phyloP scores from a whole-genome alignment of 306 rosid genomes.

The Trifolium dubium region DNA sequence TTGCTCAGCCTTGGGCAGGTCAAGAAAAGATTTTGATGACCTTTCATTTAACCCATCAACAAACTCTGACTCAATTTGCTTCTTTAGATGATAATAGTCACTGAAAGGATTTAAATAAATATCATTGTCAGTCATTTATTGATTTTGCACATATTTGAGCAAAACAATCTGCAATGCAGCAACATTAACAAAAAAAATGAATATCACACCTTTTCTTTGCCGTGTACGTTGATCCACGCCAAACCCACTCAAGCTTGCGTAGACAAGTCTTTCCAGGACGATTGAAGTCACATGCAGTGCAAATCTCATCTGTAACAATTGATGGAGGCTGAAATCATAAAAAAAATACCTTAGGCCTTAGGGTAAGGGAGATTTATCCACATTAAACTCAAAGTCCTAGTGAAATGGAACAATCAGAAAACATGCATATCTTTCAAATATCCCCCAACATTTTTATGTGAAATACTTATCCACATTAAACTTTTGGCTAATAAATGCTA shows the following conservation, averaged over 20 bases:
- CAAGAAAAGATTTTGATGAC: constrained; percentile 80
- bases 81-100: constrained; percentile 90
- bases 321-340: constrained; percentile 82
- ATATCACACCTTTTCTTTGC: constrained; percentile 77
- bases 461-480: constrained; percentile 25
- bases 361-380: constrained; percentile 27
- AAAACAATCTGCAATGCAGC: constrained; percentile 10
- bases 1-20: constrained; percentile 88
- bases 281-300: constrained; percentile 99
- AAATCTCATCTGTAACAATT: constrained; percentile 90
- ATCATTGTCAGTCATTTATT: constrained; percentile 40
- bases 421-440: constrained; percentile 27
- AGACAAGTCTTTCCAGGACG: constrained; percentile 96
- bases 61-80: constrained; percentile 92
- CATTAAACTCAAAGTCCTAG: constrained; percentile 24
- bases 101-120: constrained; percentile 55
- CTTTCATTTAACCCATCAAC: constrained; percentile 62
- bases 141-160: constrained; percentile 32
- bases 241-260: constrained; percentile 98
- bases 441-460: constrained; percentile 3
- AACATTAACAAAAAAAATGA: constrained; percentile 31
- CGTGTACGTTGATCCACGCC: constrained; percentile 95
- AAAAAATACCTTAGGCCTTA: constrained; percentile 21
- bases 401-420: constrained; percentile 31
- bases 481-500: constrained; percentile 7